Base-by-base conservation (phyloP, 495 filamentous ascomycete genomes). In the Cenococcum geophilum region DNA sequence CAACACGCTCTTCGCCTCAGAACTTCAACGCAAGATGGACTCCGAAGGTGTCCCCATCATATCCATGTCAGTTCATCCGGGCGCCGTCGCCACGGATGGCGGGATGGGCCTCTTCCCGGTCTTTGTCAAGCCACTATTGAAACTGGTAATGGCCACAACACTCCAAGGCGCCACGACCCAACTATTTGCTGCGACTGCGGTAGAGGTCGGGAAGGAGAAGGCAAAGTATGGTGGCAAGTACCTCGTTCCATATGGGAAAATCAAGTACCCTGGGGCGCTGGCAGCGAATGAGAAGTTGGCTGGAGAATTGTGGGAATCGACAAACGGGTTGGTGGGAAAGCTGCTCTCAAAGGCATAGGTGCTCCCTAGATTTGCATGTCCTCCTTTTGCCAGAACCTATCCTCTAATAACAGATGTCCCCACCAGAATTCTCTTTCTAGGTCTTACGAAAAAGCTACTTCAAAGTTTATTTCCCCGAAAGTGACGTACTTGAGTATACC, bases 1-100 rank as follows among this genome's bases (percentile, higher is more conserved):
- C 14, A 51, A 68, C 36, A 58, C 65, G n/a, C 60, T 66, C 23
- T 71, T 68, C 60, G 54, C 63, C 50, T 56, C 57, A 35, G 65
- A 68, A 11, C 61, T 70, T 1, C 68, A 70, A 55, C 58, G 57
- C 1, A 61, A 57, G n/a, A 37, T 70, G 2, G 65, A 70, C 47
- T 45, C 58, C 8, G 48, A 62, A 25, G 25, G 18, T 0, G 25
- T 59, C 9, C 58, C 54, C 11, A 68, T 70, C 55, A 32, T 70
- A 12, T 50, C 58, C 4, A 37, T 60, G 14, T 56, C 50, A 11
- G 10, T 63, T 21, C 51, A 67, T 43, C 68, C 68, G 1, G 65
- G 68, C 11, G 48, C n/a, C 14, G 65, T 68, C 14, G 53, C n/a
- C 10, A 70, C 68, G 4, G 45, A 62, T 3, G 61, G 65, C 22